Percentiles rank a stretch among this genome's conserved stretches.
Evolutionary conservation across 495 filamentous ascomycete species (phyloP).

Genomic region (Haplographium delicatum): DNA sequence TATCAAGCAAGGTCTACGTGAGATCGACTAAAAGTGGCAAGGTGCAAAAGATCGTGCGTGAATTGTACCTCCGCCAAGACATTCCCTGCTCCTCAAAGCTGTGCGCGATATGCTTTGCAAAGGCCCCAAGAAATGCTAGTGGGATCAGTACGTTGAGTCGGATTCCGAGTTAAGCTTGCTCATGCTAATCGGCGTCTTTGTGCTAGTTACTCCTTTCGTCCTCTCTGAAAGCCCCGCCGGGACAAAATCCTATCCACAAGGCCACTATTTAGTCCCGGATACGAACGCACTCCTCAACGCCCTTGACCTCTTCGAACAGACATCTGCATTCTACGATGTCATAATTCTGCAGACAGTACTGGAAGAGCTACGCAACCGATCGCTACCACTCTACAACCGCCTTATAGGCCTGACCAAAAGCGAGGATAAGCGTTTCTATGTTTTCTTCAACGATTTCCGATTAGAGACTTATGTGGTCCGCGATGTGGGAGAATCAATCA

Average conservation of each 20-base stretch:
- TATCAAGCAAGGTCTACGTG: constrained; percentile 89
- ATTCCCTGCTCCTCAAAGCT: constrained; percentile 95
- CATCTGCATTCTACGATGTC: constrained; percentile 88
- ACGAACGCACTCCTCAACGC: constrained; percentile 94
- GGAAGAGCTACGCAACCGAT: constrained; percentile 91
- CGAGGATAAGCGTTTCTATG: constrained; percentile 93
- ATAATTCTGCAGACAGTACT: constrained; percentile 92
- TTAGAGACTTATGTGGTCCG: constrained; percentile 81
- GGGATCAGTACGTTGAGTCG: constrained; percentile 55
- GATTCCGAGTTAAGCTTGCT: background rate
- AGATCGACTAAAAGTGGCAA: constrained; percentile 90
- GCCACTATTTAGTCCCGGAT: constrained; percentile 93
- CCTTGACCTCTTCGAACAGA: constrained; percentile 94
- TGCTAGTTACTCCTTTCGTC: constrained; percentile 77
- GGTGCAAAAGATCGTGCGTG: constrained; percentile 96
- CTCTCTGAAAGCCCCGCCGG: constrained; percentile 83
- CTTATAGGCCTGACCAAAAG: constrained; percentile 84
- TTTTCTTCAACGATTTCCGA: constrained; percentile 98
- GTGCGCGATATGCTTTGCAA: constrained; percentile 65
- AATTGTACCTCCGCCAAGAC: constrained; percentile 91
- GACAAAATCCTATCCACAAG: constrained; percentile 72
- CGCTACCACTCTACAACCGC: constrained; percentile 90
- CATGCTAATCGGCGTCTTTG: constrained; percentile 19
- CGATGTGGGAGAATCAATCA: constrained; percentile 77
- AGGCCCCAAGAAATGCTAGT: constrained; percentile 70